Base-by-base conservation (phyloP, 495 filamentous ascomycete species). In the Mytilinidion resinicola region DNA sequence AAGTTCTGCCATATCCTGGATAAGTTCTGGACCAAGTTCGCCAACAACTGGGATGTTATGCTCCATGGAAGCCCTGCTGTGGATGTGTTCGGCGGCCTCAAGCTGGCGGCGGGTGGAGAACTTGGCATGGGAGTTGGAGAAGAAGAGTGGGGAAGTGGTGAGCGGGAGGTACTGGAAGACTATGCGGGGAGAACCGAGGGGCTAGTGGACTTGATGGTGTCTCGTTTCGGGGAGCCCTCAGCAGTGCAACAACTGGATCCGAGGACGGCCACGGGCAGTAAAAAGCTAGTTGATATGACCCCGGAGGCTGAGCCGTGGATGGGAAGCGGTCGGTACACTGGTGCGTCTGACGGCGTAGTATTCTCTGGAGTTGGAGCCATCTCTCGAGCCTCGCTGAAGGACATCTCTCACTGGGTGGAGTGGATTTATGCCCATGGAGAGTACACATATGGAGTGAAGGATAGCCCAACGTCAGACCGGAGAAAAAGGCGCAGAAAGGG, bases 101-200 rank as follows among this genome's bases (percentile, higher is more conserved):
- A 96, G 71, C 82, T 97, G 43, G 90, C 93, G 14, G 89, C 87
- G 25, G 88, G 89, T 38, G 93, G 92, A 6, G 90, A 96, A 72
- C 82, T 96, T 21, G 95, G 93, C 15, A 81, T 96, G 14, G 95
- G 95, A 0, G 91, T 96, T 11, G 93, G 91, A 34, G 91, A 96
- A 67, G 91, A 96, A 73, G 89, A 96, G 57, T 84, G 91, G 75
- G 91, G 91, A 1, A 95, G 90, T 62, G 90, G 89, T 12, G 91
- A 96, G 73, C 75, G 91, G 65, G 90, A 91, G 64, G 92, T 96
- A 0, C 76, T 99, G 1, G 93, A 95, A 69, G 89, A 88, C 15
- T 84, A 95, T 64, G 82, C 89, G 9, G 57, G 71, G 69, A 60
- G 88, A 73, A 70, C 78, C 36, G 75, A 83, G 73, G 93, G 79